Base-by-base conservation (phyloP, 2,329 filamentous ascomycete species). In the Akanthomyces dipterigenus region DNA sequence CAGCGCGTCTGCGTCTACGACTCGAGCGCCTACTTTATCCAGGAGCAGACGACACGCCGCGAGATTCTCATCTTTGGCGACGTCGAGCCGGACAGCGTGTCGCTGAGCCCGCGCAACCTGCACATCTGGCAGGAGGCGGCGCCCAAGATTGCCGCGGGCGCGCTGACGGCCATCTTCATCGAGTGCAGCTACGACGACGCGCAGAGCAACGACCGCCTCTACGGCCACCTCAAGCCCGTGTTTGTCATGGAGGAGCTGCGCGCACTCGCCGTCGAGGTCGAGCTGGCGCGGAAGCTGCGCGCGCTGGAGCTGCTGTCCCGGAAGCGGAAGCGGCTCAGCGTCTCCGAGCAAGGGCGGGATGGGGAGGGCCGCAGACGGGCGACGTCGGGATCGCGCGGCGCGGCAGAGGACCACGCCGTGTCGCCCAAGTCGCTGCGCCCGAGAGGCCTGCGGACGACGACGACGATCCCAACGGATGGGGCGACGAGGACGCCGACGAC, bases 1-100 rank as follows among this genome's bases (percentile, higher is more conserved):
- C 28, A 34, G 31, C 77, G 75, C 20, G 70, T 82, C 38, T 92
- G 88, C 67, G 89, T 92, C 1, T 88, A 91, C 63, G 91, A 97
- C 71, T 96, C 91, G 65, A 95, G 92, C 20, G 93, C 91, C 0
- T 98, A 93, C 74, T 98, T 99, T 73, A 89, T 99, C 65, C 89
- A 91, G 42, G 89, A 95, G 63, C 79, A 88, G 38, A 71, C 77
- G 1, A 89, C 86, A 0, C 83, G 84, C 1, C 82, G 83, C 36
- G 93, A 99, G 74, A 84, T 98, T 3, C 83, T 99, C 63, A 90
- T 99, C 54, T 98, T 97, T 71, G 95, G 95, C 20, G 95, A 99
- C 66, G 90, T 98, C 42, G 95, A 99, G 70, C 92, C 95, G 0
- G 95, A 99, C 73, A 88, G 86, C 9, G 76, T 98, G 28, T 96